Conservation (phyloP, 164 flowering plant genomes). For the Dillenia turbinata region DNA sequence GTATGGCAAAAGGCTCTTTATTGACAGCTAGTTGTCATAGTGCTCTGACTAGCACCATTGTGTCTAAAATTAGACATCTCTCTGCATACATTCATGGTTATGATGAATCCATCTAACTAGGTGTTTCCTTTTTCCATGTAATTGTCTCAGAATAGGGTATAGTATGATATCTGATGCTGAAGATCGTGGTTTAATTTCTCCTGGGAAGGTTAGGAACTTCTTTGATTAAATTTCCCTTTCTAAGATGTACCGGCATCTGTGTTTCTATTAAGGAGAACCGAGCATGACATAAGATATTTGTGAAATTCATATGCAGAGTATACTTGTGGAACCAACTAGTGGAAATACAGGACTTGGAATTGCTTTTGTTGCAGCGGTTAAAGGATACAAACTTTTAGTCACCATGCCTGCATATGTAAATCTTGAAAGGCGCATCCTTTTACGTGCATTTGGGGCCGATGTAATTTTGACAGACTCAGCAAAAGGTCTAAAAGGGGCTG, state of each 20-base stretch:
- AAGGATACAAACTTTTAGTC: conserved; percentile 66
- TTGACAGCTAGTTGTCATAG: too few relatives aligned
- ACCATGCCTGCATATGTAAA: conserved; percentile 79
- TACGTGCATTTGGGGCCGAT: conserved; percentile 87
- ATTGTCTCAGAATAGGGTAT: conserved; percentile 48
- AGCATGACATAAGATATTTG: too few relatives aligned
- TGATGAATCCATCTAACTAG: too few relatives aligned
- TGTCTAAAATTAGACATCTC: too few relatives aligned
- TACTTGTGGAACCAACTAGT: conserved; percentile 77
- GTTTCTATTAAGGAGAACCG: too few relatives aligned
- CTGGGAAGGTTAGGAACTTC: conserved; percentile 53
- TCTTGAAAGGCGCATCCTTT: conserved; percentile 65
- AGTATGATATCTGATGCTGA: conserved; percentile 80
- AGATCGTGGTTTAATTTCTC: conserved; percentile 63
- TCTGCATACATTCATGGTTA: too few relatives aligned
- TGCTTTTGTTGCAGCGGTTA: conserved; percentile 80
- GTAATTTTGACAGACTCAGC: conserved; percentile 67
- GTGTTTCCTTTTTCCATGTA: not conserved
- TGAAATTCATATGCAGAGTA: conserved; percentile 36
- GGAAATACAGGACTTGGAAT: conserved; percentile 86
- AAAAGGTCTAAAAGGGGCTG: conserved; percentile 72
- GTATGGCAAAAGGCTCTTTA: too few relatives aligned
- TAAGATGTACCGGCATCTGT: too few relatives aligned
- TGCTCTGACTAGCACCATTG: too few relatives aligned
- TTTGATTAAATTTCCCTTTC: too few relatives aligned